Percentiles rank a stretch among this genome's conserved stretches.
Evolutionary conservation across 768 basidiomycete species (phyloP).

Genomic region (Lactifluus volemus): DNA sequence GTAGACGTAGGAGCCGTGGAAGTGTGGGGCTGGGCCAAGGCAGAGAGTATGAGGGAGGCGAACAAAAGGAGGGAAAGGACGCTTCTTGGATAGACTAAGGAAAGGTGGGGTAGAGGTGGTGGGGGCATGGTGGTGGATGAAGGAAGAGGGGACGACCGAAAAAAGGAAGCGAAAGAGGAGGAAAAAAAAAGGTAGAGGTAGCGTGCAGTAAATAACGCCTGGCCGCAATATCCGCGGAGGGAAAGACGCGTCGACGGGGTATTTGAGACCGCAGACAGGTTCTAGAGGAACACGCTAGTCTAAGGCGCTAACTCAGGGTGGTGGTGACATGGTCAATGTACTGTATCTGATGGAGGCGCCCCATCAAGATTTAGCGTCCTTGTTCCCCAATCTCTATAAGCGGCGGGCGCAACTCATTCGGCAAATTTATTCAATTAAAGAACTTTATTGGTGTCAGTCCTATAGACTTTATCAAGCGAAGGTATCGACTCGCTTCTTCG

Average conservation of each 20-base stretch:
- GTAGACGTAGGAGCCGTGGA: conserved; percentile 2
- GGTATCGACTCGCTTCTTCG: not conserved
- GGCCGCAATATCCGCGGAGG: not conserved
- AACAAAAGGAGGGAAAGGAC: conserved; percentile 20
- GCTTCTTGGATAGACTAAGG: conserved; percentile 11
- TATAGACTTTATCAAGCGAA: conserved; percentile 7
- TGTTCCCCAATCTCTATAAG: not conserved
- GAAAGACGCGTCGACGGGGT: not conserved
- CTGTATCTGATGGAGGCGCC: not conserved
- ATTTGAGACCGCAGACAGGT: conserved; percentile 15
- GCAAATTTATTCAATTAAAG: not conserved
- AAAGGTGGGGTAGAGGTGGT: conserved; percentile 28
- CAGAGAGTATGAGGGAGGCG: conserved; percentile 22
- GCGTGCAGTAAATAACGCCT: not conserved
- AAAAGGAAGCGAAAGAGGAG: not conserved
- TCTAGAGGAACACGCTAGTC: not conserved
- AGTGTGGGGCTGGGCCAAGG: conserved; percentile 11
- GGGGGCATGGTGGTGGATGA: conserved; percentile 13
- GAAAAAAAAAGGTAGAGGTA: not conserved
- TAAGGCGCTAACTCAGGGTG: no score
- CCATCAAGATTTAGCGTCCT: not conserved
- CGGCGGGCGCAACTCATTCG: not conserved
- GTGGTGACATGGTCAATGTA: not conserved
- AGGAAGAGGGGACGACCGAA: conserved; percentile 9
- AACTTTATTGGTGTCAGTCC: not conserved